Evolutionary conservation across 2,329 filamentous ascomycete species (phyloP).

Genomic region (Trichoderma asperellum): DNA sequence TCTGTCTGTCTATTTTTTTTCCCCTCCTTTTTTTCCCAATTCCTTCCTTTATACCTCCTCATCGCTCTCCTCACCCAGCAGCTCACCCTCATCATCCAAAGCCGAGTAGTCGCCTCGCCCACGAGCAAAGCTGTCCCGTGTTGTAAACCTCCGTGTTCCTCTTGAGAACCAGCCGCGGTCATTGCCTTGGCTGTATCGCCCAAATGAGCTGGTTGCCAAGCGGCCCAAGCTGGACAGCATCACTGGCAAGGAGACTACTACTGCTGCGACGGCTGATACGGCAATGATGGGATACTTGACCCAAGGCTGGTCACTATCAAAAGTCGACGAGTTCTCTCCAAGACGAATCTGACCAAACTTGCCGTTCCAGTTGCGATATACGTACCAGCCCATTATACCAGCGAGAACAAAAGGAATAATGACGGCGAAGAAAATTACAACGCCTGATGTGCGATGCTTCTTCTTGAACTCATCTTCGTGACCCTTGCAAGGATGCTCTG

Average conservation of each 20-base stretch:
- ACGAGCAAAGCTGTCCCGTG: constrained; percentile 84
- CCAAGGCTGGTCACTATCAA: constrained; percentile 75
- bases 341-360: constrained; percentile 93
- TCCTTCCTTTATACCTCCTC: constrained; percentile 66
- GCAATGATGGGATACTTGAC: constrained; percentile 81
- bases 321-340: constrained; percentile 63
- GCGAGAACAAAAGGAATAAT: constrained; percentile 74
- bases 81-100: constrained; percentile 91
- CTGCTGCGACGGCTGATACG: constrained; percentile 65
- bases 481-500: constrained; percentile 65
- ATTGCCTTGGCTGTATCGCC: constrained; percentile 54
- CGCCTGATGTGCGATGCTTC: constrained; percentile 70
- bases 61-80: constrained; percentile 91
- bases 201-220: constrained; percentile 56
- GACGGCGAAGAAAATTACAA: constrained; percentile 84
- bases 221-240: constrained; percentile 75
- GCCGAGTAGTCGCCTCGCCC: constrained; percentile 84
- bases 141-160: constrained; percentile 76
- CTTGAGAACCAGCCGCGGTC: constrained; percentile 57
- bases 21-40: not conserved
- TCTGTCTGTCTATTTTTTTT: not conserved
- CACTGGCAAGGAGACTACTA: constrained; percentile 68
- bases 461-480: constrained; percentile 80
- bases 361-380: constrained; percentile 81
- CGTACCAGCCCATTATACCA: constrained; percentile 76